A percentile compares a stretch with the other conserved stretches of the same genome.
Conservation (phyloP, 495 filamentous ascomycete genomes). For the Bryoglossum gracile region DNA sequence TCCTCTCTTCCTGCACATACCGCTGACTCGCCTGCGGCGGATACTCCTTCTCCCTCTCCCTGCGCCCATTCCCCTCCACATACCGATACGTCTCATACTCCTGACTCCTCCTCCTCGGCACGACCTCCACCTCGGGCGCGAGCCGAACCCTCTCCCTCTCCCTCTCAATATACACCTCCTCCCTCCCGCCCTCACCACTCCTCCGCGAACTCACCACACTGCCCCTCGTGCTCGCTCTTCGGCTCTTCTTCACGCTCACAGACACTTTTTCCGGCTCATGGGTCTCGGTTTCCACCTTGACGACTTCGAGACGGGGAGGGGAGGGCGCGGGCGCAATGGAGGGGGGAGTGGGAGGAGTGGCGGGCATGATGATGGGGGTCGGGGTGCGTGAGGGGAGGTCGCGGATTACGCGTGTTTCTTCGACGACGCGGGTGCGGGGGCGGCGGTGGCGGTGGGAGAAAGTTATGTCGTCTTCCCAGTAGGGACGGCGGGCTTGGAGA, state of each 20-base stretch:
- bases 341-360: slow-evolving; percentile 7
- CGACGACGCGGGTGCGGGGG: slow-evolving; percentile 13
- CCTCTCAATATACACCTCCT: slow-evolving; percentile 44
- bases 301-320: slow-evolving; percentile 35
- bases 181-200: slow-evolving; percentile 30
- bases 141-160: slow-evolving; percentile 33
- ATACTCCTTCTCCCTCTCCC: slow-evolving; percentile 13
- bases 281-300: slow-evolving; percentile 37
- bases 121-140: slow-evolving; percentile 24
- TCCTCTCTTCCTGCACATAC: slow-evolving; percentile 2
- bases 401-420: slow-evolving; percentile 16
- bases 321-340: slow-evolving; percentile 27
- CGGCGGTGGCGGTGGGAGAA: slow-evolving; percentile 10
- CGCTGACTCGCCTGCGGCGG: slow-evolving; percentile 13
- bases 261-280: slow-evolving; percentile 21
- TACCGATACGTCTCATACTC: slow-evolving; percentile 39
- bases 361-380: slow-evolving; percentile 6
- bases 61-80: slow-evolving; percentile 30
- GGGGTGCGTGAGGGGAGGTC: slow-evolving; percentile 21
- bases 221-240: slow-evolving; percentile 16
- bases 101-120: slow-evolving; percentile 17
- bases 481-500: slow-evolving; percentile 2
- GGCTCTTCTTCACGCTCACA: neutral
- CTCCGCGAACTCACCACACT: too few relatives aligned
- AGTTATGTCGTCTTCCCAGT: slow-evolving; percentile 17